Base-by-base conservation (phyloP, 345 rosid species). In the Ricinus communis region DNA sequence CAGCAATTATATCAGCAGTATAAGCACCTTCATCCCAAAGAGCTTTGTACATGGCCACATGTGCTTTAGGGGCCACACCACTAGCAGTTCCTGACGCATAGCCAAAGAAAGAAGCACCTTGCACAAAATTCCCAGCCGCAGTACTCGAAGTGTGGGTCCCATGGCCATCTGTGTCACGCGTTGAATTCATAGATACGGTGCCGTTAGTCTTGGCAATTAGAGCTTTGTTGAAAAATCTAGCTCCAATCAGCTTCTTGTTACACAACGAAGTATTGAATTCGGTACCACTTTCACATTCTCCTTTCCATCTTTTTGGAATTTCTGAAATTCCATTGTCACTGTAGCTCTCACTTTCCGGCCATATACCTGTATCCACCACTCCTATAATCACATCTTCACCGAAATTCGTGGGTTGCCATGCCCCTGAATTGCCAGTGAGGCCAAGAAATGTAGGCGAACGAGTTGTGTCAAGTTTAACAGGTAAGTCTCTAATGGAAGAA, bases 291-390 rank as follows among this genome's bases (percentile, higher is more conserved):
- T 66, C 65, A 19, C 84, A 83, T 21, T 18, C 57, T 15, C 84
- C 84, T 28, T 71, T 83, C 86, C 86, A 77, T 60, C 70, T 62
- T 8, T 63, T 16, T 43, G 87, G 84, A 65, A 69, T 54, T 38
- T 70, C 59, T 22, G 71, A 27, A 75, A 83, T 78, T 14, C 82
- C 84, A 50, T 59, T 31, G 41, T 78, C 84, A 11, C 50, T 69
- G 31, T 64, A 83, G 73, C 84, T 83, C 28, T 47, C 68, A 71
- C 79, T 77, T 57, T 83, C 77, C 9, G 78, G 86, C 80, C 82
- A 80, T 3, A 75, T 57, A 28, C 83, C 82, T 0, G 82, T 6
- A 49, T 80, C 86, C 22, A 73, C 70, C 24, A 83, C 38, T 19
- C 86, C 79, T 7, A 84, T 62, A 9, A 65, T 72, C 1, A 76